Evolutionary conservation across 2,329 filamentous ascomycete species (phyloP), one percentile per base, ranked within the genome.

Genomic region (Scorias spongiosa): DNA sequence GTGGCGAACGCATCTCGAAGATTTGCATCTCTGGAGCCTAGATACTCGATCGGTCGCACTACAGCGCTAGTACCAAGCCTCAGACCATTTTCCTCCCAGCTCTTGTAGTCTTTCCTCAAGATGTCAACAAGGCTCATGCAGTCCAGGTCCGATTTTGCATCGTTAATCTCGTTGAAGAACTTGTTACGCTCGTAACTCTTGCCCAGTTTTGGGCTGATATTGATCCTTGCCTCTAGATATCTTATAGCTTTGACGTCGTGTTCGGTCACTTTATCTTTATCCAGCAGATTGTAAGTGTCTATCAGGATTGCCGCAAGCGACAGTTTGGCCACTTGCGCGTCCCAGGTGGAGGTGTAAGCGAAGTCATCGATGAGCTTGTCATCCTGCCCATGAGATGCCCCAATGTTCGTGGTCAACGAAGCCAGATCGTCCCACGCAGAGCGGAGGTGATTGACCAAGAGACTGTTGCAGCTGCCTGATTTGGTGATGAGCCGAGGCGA

Each of bases 41-140:
- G 61, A 48, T 78, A 83, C 4, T 63, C 61, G 5, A 88, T 61
- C n/a, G 71, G 63, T 51, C 77, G 77, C 2, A 82, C 75, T 2
- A 80, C 68, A 37, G 75, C 75, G 53, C 76, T 75, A 44, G 84
- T 76, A n/a, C 84, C 84, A 4, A 89, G 68, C 14, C 64, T 68
- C 32, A 76, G 57, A 0, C 52, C 60, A 42, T 61, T 64, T 44
- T 77, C 75, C 10, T 64, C 65, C 84, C 84, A 91, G 56, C 83
- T 72, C 65, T 93, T 93, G 64, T 88, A 93, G 63, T 93, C 84
- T 60, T 89, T 89, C 49, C 81, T 71, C 42, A 89, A 62, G 34
- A 88, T 72, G 52, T 88, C 84, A 17, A 71, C 65, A 51, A 86
- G 61, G 32, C 63, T 66, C 39, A 91, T 63, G 0, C 57, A 52